Base-by-base conservation (phyloP, 176 grass and related monocot species). In the Triticum turgidum region DNA sequence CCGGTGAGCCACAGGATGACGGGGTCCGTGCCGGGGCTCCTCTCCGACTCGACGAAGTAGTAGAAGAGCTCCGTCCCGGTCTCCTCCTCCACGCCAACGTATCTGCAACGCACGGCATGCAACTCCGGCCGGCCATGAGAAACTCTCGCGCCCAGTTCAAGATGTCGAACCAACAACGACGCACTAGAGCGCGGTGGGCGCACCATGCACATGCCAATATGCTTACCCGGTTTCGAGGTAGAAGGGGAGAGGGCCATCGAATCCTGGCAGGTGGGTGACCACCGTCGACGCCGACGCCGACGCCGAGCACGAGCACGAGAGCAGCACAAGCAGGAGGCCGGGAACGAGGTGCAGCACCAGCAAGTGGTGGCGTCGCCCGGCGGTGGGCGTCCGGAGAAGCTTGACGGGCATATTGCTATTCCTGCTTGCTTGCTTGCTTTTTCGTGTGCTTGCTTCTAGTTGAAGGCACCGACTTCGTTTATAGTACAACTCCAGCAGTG, bases 41-140 rank as follows among this genome's bases (percentile, higher is more conserved):
- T n/a, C 81, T 96, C 89, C 2, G 94, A 91, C 42, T 88, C 78
- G 6, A 79, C 59, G 54, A 91, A 93, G 34, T 96, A 96, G 89
- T 96, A 93, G 86, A 96, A 96, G 39, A 96, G 84, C 78, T 93
- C 77, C 9, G 71, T 21, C 8, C 89, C 89, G 1, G 86, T 89
- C 24, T 49, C 82, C 18, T 93, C 91, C 24, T 88, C 94, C 80
- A 93, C 82, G 8, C 0, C 21, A 30, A 89, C 73, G 66, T 96
- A 93, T 35, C 93, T 94, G n/a, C 20, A 49, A 49, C 44, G 44
- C 44, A 47, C 11, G 11, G 44, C 44, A 47, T 49, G 45, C 45
- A 56, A 56, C 54, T 58, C 52, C 52, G 6, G 52, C 52, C 52
- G 6, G 52, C 52, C 52, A 58, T 58, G 52, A 58, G 52, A 58